A percentile compares a stretch with the other conserved stretches of the same genome.
phyloP scores from a whole-genome alignment of 306 rosid species.

The Malus sylvestris region DNA sequence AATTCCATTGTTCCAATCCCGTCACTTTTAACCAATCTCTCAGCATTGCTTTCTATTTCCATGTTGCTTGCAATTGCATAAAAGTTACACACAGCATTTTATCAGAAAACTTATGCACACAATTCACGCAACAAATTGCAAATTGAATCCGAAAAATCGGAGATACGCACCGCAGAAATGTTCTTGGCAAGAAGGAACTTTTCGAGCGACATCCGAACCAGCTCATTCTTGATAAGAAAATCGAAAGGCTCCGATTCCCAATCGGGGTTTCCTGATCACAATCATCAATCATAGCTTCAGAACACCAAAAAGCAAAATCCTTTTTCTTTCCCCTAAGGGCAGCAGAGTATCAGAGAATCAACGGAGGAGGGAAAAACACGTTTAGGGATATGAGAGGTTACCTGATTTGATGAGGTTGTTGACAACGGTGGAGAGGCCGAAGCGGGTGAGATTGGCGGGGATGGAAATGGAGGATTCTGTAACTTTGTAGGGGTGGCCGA shows the following conservation, averaged over 20 bases:
- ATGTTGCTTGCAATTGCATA: background rate
- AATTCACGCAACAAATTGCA: background rate
- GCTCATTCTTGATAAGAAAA: conserved; percentile 79
- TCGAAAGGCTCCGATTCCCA: conserved; percentile 66
- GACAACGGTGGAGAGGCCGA: conserved; percentile 72
- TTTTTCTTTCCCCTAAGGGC: background rate
- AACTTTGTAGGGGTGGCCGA: conserved; percentile 39
- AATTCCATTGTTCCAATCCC: background rate
- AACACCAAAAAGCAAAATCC: background rate
- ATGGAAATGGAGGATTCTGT: conserved; percentile 52
- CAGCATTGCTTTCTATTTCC: background rate
- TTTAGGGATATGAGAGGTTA: background rate
- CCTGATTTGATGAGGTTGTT: conserved; percentile 61
- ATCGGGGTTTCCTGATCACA: conserved; percentile 43
- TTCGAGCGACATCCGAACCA: conserved; percentile 78
- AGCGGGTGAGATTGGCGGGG: conserved; percentile 64
- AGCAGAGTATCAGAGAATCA: background rate
- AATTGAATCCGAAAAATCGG: background rate
- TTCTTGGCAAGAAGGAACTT: conserved; percentile 80
- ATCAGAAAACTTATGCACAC: background rate
- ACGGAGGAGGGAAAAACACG: background rate
- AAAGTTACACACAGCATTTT: background rate
- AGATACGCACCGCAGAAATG: conserved; percentile 59
- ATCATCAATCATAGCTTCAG: background rate
- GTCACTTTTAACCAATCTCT: background rate